Conservation (phyloP, 2,329 filamentous ascomycete species). For the Aspergillus ruber region DNA sequence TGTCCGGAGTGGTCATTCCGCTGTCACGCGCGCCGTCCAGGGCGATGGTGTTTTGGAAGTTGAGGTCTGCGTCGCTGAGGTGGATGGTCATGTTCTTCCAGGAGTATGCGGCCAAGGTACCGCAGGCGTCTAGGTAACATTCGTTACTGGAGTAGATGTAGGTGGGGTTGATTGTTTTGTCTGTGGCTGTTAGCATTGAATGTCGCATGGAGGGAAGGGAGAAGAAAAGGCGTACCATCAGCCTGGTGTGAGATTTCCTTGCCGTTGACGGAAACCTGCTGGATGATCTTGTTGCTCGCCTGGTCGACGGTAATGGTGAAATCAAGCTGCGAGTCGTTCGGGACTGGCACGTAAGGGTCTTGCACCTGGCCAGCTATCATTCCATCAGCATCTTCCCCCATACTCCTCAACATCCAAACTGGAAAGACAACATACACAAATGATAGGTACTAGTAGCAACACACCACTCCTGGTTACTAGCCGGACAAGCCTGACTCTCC, state of each 20-base stretch:
- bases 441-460: conserved; percentile 5
- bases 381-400: background rate
- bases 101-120: conserved; percentile 2
- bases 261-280: background rate
- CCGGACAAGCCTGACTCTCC: conserved; percentile 3
- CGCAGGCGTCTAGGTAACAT: conserved; percentile 5
- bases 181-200: background rate
- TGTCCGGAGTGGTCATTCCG: background rate
- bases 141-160: conserved; percentile 8
- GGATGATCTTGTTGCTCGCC: background rate
- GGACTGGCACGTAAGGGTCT: background rate
- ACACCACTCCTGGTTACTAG: conserved; percentile 5
- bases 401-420: too few relatives aligned
- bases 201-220: background rate
- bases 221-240: background rate
- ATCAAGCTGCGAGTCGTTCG: background rate
- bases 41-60: background rate
- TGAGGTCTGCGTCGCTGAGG: background rate
- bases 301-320: background rate
- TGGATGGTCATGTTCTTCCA: conserved; percentile 4
- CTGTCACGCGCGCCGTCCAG: background rate
- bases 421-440: background rate
- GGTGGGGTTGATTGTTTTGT: conserved; percentile 3
- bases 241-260: conserved; percentile 4
- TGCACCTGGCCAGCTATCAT: background rate